A percentile compares a stretch with the other conserved stretches of the same genome.
Conservation (phyloP, 2,329 filamentous ascomycete species). For the Colletotrichum lindemuthianum region DNA sequence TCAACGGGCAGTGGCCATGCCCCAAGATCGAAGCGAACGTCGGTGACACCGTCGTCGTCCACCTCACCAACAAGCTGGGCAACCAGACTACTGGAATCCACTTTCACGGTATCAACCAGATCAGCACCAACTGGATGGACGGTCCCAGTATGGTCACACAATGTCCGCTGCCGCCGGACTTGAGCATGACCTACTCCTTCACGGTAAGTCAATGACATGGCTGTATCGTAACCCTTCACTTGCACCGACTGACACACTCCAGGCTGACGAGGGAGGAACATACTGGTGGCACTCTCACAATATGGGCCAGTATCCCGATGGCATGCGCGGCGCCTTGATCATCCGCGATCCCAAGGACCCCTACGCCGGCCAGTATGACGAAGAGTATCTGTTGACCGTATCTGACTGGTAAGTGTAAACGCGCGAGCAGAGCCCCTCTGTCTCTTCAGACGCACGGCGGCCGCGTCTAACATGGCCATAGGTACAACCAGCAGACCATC, state of each 20-base stretch:
- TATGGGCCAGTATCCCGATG: slow-evolving; percentile 73
- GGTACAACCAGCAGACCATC: slow-evolving; percentile 55
- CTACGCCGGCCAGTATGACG: slow-evolving; percentile 63
- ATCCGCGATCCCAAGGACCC: slow-evolving; percentile 67
- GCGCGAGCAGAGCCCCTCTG: too few species aligned
- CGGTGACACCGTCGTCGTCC: slow-evolving; percentile 61
- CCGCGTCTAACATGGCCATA: slow-evolving; percentile 36
- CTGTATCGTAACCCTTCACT: background rate
- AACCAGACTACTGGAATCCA: slow-evolving; percentile 63
- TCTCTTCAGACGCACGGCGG: background rate
- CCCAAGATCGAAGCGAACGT: slow-evolving; percentile 62
- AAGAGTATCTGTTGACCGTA: slow-evolving; percentile 62
- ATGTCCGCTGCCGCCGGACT: slow-evolving; percentile 62
- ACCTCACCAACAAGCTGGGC: slow-evolving; percentile 60
- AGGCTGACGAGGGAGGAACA: slow-evolving; percentile 52
- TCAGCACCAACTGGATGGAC: slow-evolving; percentile 66
- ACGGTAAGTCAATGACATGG: slow-evolving; percentile 45
- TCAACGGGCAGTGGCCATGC: slow-evolving; percentile 71
- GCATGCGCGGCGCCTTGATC: slow-evolving; percentile 70
- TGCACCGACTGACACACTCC: background rate
- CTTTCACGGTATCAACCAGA: slow-evolving; percentile 70
- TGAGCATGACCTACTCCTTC: slow-evolving; percentile 64
- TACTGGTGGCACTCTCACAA: slow-evolving; percentile 71
- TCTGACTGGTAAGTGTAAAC: slow-evolving; percentile 47
- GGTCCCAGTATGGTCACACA: slow-evolving; percentile 66